These are phyloP conservation scores for Hyaloraphidium curvatum DNA, from an alignment of 192 early-diverging fungal genomes.

Conservation along the genomic window DNA sequence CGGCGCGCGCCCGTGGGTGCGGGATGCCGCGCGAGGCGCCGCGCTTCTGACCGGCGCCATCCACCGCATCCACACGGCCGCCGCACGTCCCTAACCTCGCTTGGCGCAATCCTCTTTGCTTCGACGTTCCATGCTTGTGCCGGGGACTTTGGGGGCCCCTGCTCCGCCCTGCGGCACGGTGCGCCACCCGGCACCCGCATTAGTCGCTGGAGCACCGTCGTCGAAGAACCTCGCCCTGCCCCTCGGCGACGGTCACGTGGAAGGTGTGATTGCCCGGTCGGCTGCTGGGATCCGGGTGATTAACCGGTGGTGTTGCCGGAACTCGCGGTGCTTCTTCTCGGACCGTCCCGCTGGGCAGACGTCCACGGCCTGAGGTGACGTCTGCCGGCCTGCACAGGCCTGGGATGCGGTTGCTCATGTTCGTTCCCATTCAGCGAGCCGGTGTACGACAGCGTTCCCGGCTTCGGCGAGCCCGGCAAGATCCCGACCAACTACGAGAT, in stretches of 20 bases:
- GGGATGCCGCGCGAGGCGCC: background rate
- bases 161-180: background rate
- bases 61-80: no score
- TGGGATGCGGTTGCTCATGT: background rate
- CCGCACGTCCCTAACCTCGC: no score
- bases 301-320: background rate
- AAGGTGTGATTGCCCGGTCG: background rate
- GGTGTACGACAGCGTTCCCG: constrained; percentile 18
- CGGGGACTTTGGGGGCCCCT: background rate
- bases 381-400: background rate
- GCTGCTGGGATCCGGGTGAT: background rate
- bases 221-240: no score
- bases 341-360: background rate
- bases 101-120: no score
- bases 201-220: no score
- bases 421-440: background rate
- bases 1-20: background rate
- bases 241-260: background rate
- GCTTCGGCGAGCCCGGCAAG: constrained; percentile 37
- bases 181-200: background rate
- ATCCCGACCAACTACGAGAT: constrained; percentile 66
- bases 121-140: background rate
- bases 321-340: background rate
- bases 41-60: background rate
- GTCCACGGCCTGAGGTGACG: background rate